phyloP scores from a whole-genome alignment of 75 land plant genomes.

The Gnetum montanum region DNA sequence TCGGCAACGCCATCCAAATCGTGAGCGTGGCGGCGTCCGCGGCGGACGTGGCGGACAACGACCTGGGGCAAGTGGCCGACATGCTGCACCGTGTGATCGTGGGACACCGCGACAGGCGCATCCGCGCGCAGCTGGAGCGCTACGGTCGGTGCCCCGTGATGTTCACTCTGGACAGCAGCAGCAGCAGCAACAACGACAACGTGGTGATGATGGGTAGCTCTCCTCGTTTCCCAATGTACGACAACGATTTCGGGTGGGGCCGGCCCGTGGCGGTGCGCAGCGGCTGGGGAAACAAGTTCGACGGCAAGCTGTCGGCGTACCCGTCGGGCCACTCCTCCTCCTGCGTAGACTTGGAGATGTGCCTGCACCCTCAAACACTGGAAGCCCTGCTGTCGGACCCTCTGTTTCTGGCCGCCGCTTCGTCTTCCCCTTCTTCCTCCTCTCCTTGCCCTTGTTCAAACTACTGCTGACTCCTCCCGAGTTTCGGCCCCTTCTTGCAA shows the following conservation, averaged over 20 bases:
- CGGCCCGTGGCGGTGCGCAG: conserved; percentile 31
- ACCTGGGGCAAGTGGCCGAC: conserved; percentile 19
- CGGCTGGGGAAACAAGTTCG: conserved; percentile 29
- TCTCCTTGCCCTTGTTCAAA: no score
- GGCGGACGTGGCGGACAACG: conserved; percentile 21
- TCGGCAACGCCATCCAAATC: conserved; percentile 69
- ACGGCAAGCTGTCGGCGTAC: conserved; percentile 29
- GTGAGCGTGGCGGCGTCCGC: conserved; percentile 22
- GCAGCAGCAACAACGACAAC: conserved; percentile 1
- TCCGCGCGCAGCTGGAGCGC: conserved; percentile 20
- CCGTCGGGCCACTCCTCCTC: conserved; percentile 33
- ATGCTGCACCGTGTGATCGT: conserved; percentile 29
- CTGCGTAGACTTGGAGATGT: conserved; percentile 32
- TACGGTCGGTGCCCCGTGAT: conserved; percentile 33
- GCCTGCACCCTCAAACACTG: conserved; percentile 23
- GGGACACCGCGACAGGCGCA: conserved; percentile 28
- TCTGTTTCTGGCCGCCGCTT: no score
- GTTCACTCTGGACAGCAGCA: conserved; percentile 36
- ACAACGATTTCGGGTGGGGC: conserved; percentile 57
- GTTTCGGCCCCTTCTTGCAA: no score
- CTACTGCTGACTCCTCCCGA: no score
- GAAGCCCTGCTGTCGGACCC: conserved; percentile 19
- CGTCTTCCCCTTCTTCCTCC: no score
- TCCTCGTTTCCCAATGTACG: conserved; percentile 46
- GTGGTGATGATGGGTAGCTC: conserved; percentile 31